Base-by-base conservation (phyloP, 2,329 filamentous ascomycete species). In the Diaporthe sp. region DNA sequence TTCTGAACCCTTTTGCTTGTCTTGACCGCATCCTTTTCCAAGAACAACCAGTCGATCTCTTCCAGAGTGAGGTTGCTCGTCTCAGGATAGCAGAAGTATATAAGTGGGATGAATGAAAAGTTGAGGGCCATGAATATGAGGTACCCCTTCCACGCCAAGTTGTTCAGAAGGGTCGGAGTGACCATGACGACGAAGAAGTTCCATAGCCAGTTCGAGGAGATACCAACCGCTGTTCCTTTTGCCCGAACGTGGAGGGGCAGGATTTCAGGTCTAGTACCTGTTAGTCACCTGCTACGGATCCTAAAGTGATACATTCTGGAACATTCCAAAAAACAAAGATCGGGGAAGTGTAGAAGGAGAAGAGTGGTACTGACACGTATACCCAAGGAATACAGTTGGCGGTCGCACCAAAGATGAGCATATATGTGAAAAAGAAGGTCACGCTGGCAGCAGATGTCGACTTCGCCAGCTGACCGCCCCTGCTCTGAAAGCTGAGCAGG, bases 71-170 rank as follows among this genome's bases (percentile, higher is more conserved):
- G 80, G 55, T 87, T 86, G 34, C 82, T 84, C 0, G 89, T 91
- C 79, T 91, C 90, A 0, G 90, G 89, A 67, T 88, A 90, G 78
- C 87, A 85, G 73, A 86, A 84, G 79, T 86, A 87, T 2, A 86
- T 80, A 7, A 86, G 79, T 0, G 86, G 86, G 1, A 87, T 80
- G 65, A 87, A 87, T 15, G 79, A 78, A 31, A 88, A 83, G 77
- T 89, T 89, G 13, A 87, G 83, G 34, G 81, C 82, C 82, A 87
- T 87, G 80, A 89, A 90, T 77, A 89, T 89, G 4, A 90, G 81
- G 77, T 90, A 90, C 0, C 85, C 86, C 77, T 87, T 86, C 87
- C 87, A 90, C 37, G 84, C 78, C 1, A 90, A 81, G 7, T 83
- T 85, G 65, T 84, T 84, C 75, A 90, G 85, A 2, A 88, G 81